These are phyloP conservation scores for Rhododendron molle DNA, from an alignment of 148 eudicot species.

Conservation along the genomic window DNA sequence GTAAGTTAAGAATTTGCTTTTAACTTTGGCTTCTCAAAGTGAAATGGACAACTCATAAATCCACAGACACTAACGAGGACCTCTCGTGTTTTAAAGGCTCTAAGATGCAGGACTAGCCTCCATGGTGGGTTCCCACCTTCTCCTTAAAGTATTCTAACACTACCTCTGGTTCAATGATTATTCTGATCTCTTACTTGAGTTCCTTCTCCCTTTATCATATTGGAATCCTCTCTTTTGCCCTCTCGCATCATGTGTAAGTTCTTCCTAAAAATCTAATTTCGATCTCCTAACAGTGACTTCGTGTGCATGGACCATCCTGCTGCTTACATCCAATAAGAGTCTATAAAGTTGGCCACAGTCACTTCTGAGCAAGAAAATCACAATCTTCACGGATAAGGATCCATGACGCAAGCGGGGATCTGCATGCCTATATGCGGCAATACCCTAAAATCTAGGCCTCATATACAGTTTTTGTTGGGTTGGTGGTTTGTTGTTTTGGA, in stretches of 20 bases:
- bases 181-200: conserved; percentile 20
- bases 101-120: conserved; percentile 30
- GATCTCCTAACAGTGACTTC: conserved; percentile 15
- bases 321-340: conserved; percentile 15
- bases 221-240: conserved; percentile 13
- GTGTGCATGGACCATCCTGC: conserved; percentile 28
- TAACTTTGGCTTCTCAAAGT: conserved; percentile 26
- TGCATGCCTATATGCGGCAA: conserved; percentile 8
- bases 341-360: conserved; percentile 7
- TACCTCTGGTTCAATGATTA: conserved; percentile 19
- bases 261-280: conserved; percentile 6
- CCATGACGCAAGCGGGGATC: conserved; percentile 12
- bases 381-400: neutral
- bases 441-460: neutral
- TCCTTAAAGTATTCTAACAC: conserved; percentile 23
- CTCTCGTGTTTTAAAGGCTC: conserved; percentile 23
- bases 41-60: conserved; percentile 16
- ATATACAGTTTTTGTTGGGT: conserved; percentile 4
- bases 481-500: conserved; percentile 1
- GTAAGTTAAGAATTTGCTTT: conserved; percentile 25
- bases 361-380: conserved; percentile 4
- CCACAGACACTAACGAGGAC: conserved; percentile 24
- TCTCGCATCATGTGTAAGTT: conserved; percentile 23
- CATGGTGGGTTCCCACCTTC: conserved; percentile 45
- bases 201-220: conserved; percentile 16